These are phyloP conservation scores for Bacterosira constricta DNA, from an alignment of 108 stramenopile genomes.

Conservation along the genomic window DNA sequence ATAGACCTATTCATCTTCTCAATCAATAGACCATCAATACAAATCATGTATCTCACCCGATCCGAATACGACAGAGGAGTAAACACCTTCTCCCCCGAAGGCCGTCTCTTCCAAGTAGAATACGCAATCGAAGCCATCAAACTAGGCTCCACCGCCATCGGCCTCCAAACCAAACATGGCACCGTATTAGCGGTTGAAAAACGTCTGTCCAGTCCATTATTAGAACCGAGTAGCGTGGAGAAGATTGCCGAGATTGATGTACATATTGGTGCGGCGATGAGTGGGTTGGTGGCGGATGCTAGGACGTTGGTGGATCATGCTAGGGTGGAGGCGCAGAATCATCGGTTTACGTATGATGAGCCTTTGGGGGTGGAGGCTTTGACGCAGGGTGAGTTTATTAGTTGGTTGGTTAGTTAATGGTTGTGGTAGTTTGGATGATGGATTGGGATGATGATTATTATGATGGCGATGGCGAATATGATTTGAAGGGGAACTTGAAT, in stretches of 20 bases:
- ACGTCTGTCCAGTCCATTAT: slow-evolving; percentile 90
- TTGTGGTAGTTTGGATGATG: no score
- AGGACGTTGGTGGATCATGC: slow-evolving; percentile 99
- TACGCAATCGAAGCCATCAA: slow-evolving; percentile 99
- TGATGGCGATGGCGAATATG: no score
- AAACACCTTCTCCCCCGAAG: slow-evolving; percentile 99
- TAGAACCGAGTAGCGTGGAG: slow-evolving; percentile 94
- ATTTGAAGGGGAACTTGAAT: no score
- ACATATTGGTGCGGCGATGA: slow-evolving; percentile 98
- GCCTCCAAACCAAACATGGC: slow-evolving; percentile 94
- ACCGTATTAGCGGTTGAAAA: slow-evolving; percentile 98
- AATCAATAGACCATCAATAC: neutral
- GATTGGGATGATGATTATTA: no score
- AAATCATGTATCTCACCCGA: slow-evolving; percentile 91
- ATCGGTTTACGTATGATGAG: slow-evolving; percentile 98
- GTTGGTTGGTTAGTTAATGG: neutral
- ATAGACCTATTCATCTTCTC: no score
- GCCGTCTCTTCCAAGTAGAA: slow-evolving; percentile 99
- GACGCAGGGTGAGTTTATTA: slow-evolving; percentile 82
- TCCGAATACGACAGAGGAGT: slow-evolving; percentile 99
- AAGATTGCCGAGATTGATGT: slow-evolving; percentile 98
- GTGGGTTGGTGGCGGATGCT: slow-evolving; percentile 97
- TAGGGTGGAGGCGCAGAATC: slow-evolving; percentile 99
- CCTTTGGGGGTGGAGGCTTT: slow-evolving; percentile 98
- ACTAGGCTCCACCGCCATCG: slow-evolving; percentile 97